Conservation (phyloP, 768 basidiomycete genomes). For the Naganishia kalamii region DNA sequence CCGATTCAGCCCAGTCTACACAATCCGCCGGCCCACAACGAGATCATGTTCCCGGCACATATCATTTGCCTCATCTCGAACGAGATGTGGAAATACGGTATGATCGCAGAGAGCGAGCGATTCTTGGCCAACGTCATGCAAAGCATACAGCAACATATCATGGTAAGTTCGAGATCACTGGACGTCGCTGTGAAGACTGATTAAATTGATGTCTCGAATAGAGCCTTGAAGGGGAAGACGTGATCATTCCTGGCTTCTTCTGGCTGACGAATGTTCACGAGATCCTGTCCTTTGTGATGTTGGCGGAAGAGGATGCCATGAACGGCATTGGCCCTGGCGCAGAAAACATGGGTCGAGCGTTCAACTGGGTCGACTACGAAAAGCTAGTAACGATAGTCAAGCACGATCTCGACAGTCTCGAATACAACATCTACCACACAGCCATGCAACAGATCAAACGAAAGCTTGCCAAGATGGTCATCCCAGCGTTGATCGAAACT, state of each 20-base stretch:
- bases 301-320: conserved; percentile 97
- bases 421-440: conserved; percentile 99
- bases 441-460: conserved; percentile 99
- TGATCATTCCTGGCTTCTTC: conserved; percentile 92
- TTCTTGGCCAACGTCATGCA: conserved; percentile 99
- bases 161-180: conserved; percentile 58
- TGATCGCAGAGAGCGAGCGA: conserved; percentile 92
- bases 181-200: background rate
- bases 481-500: conserved; percentile 96
- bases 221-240: conserved; percentile 79
- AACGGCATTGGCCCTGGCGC: conserved; percentile 63
- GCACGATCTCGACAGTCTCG: conserved; percentile 93
- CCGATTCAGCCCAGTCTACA: conserved; percentile 83
- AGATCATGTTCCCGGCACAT: conserved; percentile 97
- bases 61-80: conserved; percentile 96
- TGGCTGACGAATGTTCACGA: conserved; percentile 99
- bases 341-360: conserved; percentile 60
- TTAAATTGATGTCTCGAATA: conserved; percentile 25
- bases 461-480: conserved; percentile 91
- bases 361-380: conserved; percentile 96
- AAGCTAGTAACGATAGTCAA: conserved; percentile 95
- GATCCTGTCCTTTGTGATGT: conserved; percentile 96
- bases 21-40: conserved; percentile 88
- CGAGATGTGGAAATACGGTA: conserved; percentile 99
- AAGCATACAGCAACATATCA: conserved; percentile 90